phyloP scores from a whole-genome alignment of 2,329 filamentous ascomycete genomes.

The Microcyclosporella mali region DNA sequence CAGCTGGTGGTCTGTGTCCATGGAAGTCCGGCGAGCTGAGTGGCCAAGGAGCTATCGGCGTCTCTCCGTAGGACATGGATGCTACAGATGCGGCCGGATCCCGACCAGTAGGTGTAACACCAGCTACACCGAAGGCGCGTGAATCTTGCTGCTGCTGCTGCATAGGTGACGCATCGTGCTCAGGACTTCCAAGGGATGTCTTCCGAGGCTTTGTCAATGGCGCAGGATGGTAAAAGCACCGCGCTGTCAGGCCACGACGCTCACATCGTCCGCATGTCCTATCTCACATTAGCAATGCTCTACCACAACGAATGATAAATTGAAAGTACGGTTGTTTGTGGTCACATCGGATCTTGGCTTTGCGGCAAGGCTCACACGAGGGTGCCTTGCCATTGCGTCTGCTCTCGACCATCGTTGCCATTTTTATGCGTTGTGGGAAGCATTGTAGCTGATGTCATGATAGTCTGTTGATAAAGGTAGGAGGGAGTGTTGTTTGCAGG shows the following conservation, averaged over 20 bases:
- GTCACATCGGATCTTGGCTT: conserved; percentile 16
- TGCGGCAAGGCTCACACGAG: conserved; percentile 19
- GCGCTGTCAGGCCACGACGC: conserved; percentile 5
- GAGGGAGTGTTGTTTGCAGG: too few species aligned
- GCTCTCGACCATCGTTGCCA: conserved; percentile 1
- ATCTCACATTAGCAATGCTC: conserved; percentile 6
- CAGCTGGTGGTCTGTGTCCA: neutral
- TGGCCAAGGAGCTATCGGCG: neutral
- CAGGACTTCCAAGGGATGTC: too few species aligned
- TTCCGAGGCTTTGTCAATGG: conserved; percentile 13
- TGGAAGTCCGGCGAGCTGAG: neutral
- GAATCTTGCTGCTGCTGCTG: too few species aligned
- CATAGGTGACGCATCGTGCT: too few species aligned
- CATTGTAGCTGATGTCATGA: too few species aligned
- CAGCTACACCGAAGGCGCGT: neutral
- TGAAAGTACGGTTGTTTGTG: neutral
- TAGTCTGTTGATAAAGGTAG: too few species aligned
- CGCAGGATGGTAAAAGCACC: conserved; percentile 18
- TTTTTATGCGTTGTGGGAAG: too few species aligned
- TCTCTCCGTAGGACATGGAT: neutral
- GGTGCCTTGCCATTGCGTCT: conserved; percentile 17
- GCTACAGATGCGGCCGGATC: neutral
- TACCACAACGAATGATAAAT: neutral
- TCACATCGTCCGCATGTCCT: conserved; percentile 15
- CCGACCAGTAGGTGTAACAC: neutral